Percentiles rank a stretch among this genome's conserved stretches.
Evolutionary conservation across 257 asterid species (phyloP).

Genomic region (Anisodus acutangulus): DNA sequence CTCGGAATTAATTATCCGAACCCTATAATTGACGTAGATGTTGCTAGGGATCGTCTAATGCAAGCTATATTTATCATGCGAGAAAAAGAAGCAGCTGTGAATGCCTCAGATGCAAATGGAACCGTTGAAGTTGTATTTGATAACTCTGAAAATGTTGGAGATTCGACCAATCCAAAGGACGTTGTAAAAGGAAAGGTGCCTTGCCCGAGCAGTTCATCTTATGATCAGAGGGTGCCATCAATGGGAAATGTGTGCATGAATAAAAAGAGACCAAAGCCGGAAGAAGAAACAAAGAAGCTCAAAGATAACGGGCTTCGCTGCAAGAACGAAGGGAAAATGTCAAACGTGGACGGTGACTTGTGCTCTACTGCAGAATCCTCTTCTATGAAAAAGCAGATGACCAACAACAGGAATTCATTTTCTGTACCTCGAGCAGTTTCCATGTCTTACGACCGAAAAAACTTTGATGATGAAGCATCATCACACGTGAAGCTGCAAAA

Average conservation of each 20-base stretch:
- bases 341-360: slow-evolving; percentile 59
- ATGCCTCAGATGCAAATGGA: slow-evolving; percentile 41
- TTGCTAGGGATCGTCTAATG: slow-evolving; percentile 66
- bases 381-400: slow-evolving; percentile 54
- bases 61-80: slow-evolving; percentile 72
- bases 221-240: slow-evolving; percentile 82
- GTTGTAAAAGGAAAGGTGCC: slow-evolving; percentile 43
- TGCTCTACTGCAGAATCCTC: slow-evolving; percentile 92
- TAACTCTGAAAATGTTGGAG: slow-evolving; percentile 49
- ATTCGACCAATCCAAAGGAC: slow-evolving; percentile 37
- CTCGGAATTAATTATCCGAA: slow-evolving; percentile 84
- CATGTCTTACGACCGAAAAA: slow-evolving; percentile 40
- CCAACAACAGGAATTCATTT: slow-evolving; percentile 45
- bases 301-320: slow-evolving; percentile 38
- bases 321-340: slow-evolving; percentile 34
- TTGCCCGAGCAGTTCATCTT: slow-evolving; percentile 67
- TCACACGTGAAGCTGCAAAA: slow-evolving; percentile 38
- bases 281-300: slow-evolving; percentile 42
- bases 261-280: slow-evolving; percentile 54
- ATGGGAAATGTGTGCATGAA: slow-evolving; percentile 43
- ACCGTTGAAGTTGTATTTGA: slow-evolving; percentile 70
- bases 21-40: slow-evolving; percentile 71
- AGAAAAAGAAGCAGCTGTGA: slow-evolving; percentile 57
- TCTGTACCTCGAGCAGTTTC: slow-evolving; percentile 60
- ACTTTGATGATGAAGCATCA: slow-evolving; percentile 43